Conservation (phyloP, 768 basidiomycete genomes). For the Russula ochroleuca region DNA sequence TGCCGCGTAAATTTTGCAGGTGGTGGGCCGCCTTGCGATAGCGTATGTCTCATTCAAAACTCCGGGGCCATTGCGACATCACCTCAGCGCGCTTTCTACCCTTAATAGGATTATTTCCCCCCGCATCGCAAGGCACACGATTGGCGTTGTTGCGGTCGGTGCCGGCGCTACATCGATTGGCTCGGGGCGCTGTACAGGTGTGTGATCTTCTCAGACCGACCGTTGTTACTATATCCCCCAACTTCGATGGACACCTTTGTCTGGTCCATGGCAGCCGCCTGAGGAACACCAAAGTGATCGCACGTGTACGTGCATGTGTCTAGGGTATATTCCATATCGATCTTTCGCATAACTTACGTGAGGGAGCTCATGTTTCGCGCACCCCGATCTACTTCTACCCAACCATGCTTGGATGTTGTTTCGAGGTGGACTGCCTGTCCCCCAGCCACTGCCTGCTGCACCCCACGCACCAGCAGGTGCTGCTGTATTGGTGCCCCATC, state of each 20-base stretch:
- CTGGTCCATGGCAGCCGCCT: constrained; percentile 9
- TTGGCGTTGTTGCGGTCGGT: constrained; percentile 71
- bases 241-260: constrained; percentile 6
- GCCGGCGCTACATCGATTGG: constrained; percentile 79
- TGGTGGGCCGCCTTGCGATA: constrained; percentile 70
- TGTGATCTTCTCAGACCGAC: constrained; percentile 23
- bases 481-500: constrained; percentile 36
- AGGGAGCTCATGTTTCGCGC: constrained; percentile 13
- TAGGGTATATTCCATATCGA: no score
- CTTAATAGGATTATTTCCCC: constrained; percentile 42
- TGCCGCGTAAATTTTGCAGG: constrained; percentile 37
- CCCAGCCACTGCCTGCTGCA: constrained; percentile 33
- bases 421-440: constrained; percentile 29
- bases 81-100: background rate
- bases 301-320: background rate
- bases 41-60: constrained; percentile 43
- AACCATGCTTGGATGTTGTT: constrained; percentile 24
- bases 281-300: constrained; percentile 29
- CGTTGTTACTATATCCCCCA: constrained; percentile 27
- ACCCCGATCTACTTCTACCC: constrained; percentile 17
- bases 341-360: background rate
- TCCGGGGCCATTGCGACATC: background rate
- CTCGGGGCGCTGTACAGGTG: constrained; percentile 60
- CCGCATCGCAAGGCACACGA: constrained; percentile 50
- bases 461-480: constrained; percentile 34